phyloP scores from a whole-genome alignment of 2,329 filamentous ascomycete genomes.

The Penicillium verrucosum region DNA sequence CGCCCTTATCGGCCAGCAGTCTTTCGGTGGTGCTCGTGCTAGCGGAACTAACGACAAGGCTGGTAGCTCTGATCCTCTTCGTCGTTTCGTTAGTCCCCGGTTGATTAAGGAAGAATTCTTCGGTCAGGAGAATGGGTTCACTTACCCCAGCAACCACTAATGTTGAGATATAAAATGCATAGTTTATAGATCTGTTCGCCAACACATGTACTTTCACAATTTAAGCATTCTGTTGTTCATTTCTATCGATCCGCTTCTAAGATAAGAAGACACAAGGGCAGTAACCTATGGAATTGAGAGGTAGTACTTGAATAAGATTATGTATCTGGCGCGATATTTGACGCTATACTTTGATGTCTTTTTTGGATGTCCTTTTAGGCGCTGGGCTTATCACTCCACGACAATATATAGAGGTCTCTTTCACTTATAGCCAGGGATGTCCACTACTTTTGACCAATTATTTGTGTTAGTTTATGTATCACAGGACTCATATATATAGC shows the following conservation, averaged over 20 bases:
- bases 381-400: no score
- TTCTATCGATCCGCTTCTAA: background rate
- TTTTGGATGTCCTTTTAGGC: background rate
- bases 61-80: constrained; percentile 59
- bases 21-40: constrained; percentile 66
- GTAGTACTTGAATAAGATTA: background rate
- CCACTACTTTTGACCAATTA: no score
- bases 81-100: constrained; percentile 61
- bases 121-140: constrained; percentile 55
- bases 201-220: background rate
- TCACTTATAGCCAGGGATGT: no score
- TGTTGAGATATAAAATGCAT: background rate
- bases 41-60: constrained; percentile 72
- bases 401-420: no score
- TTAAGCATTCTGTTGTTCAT: background rate
- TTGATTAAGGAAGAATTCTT: constrained; percentile 72
- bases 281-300: background rate
- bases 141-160: constrained; percentile 62
- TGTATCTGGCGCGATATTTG: background rate
- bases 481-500: no score
- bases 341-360: background rate
- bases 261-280: no score
- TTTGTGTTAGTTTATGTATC: no score
- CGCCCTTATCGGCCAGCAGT: constrained; percentile 70
- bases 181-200: background rate